A percentile compares a stretch with the other conserved stretches of the same genome.
Conservation (phyloP, 108 stramenopile genomes). For the Cyclotella choctawhatcheeana region DNA sequence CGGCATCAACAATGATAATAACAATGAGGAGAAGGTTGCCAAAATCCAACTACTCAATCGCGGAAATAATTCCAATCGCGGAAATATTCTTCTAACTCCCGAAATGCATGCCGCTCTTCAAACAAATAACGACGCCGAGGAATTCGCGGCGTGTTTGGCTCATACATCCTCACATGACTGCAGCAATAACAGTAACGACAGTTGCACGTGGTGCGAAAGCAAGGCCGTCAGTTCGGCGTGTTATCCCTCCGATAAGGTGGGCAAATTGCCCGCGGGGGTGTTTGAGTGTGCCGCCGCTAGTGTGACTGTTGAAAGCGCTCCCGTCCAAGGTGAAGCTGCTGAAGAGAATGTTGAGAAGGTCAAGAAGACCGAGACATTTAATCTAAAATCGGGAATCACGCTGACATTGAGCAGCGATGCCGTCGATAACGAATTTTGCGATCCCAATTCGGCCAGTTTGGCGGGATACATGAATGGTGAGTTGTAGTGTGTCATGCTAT, state of each 20-base stretch:
- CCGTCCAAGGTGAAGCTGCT: not conserved
- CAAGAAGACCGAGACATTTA: slow-evolving; percentile 13
- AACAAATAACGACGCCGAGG: too few species aligned
- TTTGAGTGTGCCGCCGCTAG: not conserved
- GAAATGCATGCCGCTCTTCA: too few species aligned
- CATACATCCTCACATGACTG: not conserved
- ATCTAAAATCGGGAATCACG: slow-evolving; percentile 25
- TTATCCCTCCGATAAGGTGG: not conserved
- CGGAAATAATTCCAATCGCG: not conserved
- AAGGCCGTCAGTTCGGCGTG: not conserved
- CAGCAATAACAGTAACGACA: not conserved
- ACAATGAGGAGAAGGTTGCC: not conserved
- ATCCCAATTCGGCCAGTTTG: slow-evolving; percentile 47
- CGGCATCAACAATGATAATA: not conserved
- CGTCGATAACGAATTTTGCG: slow-evolving; percentile 49
- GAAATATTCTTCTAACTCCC: not conserved
- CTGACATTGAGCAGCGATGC: slow-evolving; percentile 31
- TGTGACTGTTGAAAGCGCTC: not conserved
- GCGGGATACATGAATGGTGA: slow-evolving; percentile 54
- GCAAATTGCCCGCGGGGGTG: not conserved
- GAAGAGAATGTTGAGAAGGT: not conserved
- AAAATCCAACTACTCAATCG: not conserved
- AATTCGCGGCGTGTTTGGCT: too few species aligned
- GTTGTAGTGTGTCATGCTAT: too few species aligned
- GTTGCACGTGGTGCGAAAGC: too few species aligned